phyloP scores from a whole-genome alignment of 2,329 filamentous ascomycete species.

The Scedosporium dehoogii region DNA sequence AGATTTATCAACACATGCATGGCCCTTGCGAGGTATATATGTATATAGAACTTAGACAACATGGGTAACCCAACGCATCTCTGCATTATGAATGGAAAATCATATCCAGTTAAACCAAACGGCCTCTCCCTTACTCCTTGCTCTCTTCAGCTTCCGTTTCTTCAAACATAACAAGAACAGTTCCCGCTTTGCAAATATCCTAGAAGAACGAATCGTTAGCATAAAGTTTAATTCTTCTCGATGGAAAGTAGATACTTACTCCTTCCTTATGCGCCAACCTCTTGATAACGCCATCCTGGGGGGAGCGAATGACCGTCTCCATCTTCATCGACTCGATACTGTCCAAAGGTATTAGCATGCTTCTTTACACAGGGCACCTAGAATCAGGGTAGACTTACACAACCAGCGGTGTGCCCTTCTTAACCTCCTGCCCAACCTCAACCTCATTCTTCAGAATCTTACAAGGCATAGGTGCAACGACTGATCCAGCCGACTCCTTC shows the following conservation, averaged over 20 bases:
- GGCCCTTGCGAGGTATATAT: not conserved
- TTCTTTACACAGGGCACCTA: conserved; percentile 11
- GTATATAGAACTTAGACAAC: not conserved
- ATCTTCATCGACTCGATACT: conserved; percentile 85
- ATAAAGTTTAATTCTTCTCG: conserved; percentile 2
- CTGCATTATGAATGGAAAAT: not conserved
- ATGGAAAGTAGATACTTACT: conserved; percentile 34
- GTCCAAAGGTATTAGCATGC: conserved; percentile 14
- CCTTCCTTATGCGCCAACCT: conserved; percentile 66
- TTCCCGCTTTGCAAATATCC: conserved; percentile 73
- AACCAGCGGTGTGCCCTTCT: conserved; percentile 77
- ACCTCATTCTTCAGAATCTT: conserved; percentile 91
- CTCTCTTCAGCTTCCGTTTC: conserved; percentile 23
- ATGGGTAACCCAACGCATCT: not conserved
- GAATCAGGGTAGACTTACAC: conserved; percentile 43
- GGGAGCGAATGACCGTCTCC: conserved; percentile 74
- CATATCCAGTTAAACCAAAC: not conserved
- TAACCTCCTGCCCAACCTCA: conserved; percentile 67
- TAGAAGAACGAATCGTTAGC: conserved; percentile 21
- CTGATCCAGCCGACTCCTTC: conserved; percentile 71
- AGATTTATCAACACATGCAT: not conserved
- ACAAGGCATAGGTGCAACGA: conserved; percentile 93
- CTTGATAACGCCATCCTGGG: conserved; percentile 61
- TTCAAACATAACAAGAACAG: conserved; percentile 64
- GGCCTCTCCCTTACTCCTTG: not conserved